Evolutionary conservation across 768 basidiomycete species (phyloP).

Genomic region (Rhodotorula sphaerocarpa): DNA sequence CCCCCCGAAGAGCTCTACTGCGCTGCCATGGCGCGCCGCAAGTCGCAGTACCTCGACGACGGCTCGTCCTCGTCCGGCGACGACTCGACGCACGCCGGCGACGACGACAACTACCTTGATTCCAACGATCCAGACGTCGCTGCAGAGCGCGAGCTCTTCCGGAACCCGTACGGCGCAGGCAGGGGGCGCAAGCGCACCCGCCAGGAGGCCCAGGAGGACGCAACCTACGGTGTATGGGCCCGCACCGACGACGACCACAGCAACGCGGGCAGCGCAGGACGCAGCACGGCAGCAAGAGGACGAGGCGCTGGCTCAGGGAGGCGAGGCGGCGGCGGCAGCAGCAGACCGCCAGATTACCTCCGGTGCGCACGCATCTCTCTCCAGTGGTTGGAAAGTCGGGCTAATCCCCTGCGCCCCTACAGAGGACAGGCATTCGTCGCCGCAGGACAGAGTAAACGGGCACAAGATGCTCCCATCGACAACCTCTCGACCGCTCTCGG

Average conservation of each 20-base stretch:
- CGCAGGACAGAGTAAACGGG: conserved; percentile 2
- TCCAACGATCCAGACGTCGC: conserved; percentile 54
- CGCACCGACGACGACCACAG: conserved; percentile 57
- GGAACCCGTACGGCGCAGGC: conserved; percentile 55
- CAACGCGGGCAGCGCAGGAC: conserved; percentile 36
- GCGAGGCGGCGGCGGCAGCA: conserved; percentile 34
- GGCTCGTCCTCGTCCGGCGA: conserved; percentile 46
- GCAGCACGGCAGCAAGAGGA: not conserved
- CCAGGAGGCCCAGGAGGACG: conserved; percentile 59
- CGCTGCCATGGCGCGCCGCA: conserved; percentile 44
- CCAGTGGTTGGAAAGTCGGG: not conserved
- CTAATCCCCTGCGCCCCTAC: not conserved
- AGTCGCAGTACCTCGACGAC: conserved; percentile 37
- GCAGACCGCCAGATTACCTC: conserved; percentile 57
- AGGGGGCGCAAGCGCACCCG: conserved; percentile 51
- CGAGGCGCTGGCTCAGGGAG: not conserved
- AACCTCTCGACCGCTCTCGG: conserved; percentile 42
- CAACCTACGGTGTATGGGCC: conserved; percentile 66
- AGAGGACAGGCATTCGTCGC: conserved; percentile 27
- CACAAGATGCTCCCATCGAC: conserved; percentile 44
- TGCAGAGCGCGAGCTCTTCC: conserved; percentile 67
- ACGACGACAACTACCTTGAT: conserved; percentile 13
- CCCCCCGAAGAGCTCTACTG: too few relatives aligned
- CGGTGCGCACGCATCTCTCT: conserved; percentile 44
- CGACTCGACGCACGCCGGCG: conserved; percentile 48